Evolutionary conservation across 2,329 filamentous ascomycete genomes (phyloP), one percentile per base, ranked within the genome.

Genomic region (Fusarium longipes): DNA sequence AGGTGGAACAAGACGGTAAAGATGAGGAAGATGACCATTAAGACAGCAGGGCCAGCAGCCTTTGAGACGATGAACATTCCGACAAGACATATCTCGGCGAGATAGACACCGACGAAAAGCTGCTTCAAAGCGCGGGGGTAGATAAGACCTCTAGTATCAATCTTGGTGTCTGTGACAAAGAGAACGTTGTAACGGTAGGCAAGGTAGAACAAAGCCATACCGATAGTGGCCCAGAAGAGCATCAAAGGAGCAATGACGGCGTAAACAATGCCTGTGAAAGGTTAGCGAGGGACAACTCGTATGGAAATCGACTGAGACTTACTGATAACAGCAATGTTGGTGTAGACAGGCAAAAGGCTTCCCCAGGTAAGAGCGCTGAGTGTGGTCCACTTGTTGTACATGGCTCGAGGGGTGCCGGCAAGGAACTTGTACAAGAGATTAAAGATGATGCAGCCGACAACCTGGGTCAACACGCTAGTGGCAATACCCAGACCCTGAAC

Each of bases 61-160:
- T 82, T 80, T 80, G 87, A 86, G 56, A 95, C 87, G 40, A 87
- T 87, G 74, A 97, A 96, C 35, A 97, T 85, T 51, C 93, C 93
- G 65, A 96, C 87, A 71, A 97, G 82, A 77, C 91, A 94, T 55
- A 94, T 80, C 71, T 95, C 89, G 1, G 90, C 87, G 15, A 97
- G 81, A 78, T 97, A 97, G 45, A 96, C 83, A 51, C 93, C 93
- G 3, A 89, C 87, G 40, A 95, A 87, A 30, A 96, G 86, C 64
- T 98, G 94, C 82, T 97, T 93, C 40, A 98, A 84, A 7, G 93
- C 94, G 24, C 93, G 91, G 2, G 93, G 91, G 75, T 97, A 98
- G 73, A 93, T 89, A 22, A 95, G 88, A 47, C 96, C 95, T 73
- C 93, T 93, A 45, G 93, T 97, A 75, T 98, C 94, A 66, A 97